A percentile compares a stretch with the other conserved stretches of the same genome.
These are phyloP conservation scores for Teunomyces barrocoloradensis DNA, from an alignment of 805 yeast species.

Conservation along the genomic window DNA sequence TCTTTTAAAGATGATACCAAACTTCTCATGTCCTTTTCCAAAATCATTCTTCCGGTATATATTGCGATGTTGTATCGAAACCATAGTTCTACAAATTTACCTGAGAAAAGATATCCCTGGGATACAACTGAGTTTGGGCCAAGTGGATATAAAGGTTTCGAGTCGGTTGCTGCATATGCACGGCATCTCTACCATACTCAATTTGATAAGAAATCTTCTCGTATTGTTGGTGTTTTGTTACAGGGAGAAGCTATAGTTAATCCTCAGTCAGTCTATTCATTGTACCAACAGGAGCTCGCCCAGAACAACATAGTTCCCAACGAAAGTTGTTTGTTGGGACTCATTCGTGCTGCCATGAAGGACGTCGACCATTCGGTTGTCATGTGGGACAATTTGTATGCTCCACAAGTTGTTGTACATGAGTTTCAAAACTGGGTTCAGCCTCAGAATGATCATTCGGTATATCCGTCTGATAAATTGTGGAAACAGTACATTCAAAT, in stretches of 20 bases:
- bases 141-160: slow-evolving; percentile 9
- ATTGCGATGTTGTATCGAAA: slow-evolving; percentile 22
- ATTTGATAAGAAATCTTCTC: slow-evolving; percentile 22
- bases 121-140: slow-evolving; percentile 5
- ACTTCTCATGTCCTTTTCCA: slow-evolving; percentile 14
- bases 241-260: slow-evolving; percentile 32
- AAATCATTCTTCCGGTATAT: slow-evolving; percentile 27
- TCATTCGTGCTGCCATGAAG: slow-evolving; percentile 48
- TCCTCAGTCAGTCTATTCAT: slow-evolving; percentile 26
- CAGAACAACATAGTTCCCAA: slow-evolving; percentile 19
- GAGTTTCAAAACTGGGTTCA: slow-evolving; percentile 38
- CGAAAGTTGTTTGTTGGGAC: slow-evolving; percentile 35
- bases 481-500: slow-evolving; percentile 55
- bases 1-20: slow-evolving; percentile 9
- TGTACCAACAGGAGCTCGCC: slow-evolving; percentile 27
- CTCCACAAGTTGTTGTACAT: slow-evolving; percentile 58
- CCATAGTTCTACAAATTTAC: slow-evolving; percentile 5
- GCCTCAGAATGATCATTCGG: slow-evolving; percentile 3
- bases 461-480: slow-evolving; percentile 46
- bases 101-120: slow-evolving; percentile 13
- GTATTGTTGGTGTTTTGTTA: slow-evolving; percentile 33
- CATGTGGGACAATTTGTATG: slow-evolving; percentile 51
- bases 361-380: slow-evolving; percentile 17
- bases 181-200: slow-evolving; percentile 22
- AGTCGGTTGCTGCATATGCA: slow-evolving; percentile 20